A percentile compares a stretch with the other conserved stretches of the same genome.
These are phyloP conservation scores for Coffea humblotiana DNA, from an alignment of 305 asterid species.

Conservation along the genomic window DNA sequence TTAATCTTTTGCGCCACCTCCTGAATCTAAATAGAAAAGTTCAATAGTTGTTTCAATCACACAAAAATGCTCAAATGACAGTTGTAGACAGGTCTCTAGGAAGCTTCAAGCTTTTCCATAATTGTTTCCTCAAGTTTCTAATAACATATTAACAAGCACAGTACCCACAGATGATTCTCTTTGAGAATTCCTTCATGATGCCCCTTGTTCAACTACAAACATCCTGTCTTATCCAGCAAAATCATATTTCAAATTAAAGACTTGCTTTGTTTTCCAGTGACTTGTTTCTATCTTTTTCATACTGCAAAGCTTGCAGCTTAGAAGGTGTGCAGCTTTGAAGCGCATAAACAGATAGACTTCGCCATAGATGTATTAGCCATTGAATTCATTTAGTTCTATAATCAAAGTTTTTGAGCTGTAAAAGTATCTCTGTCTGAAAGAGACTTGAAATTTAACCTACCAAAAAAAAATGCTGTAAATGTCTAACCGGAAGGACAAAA, in stretches of 20 bases:
- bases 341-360: not conserved
- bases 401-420: not conserved
- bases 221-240: not conserved
- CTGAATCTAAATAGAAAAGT: conserved; percentile 31
- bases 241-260: not conserved
- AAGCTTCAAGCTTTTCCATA: not conserved
- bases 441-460: not conserved
- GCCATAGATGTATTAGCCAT: not conserved
- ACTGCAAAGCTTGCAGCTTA: conserved; percentile 27
- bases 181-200: not conserved
- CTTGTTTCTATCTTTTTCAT: conserved; percentile 32
- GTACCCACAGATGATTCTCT: not conserved
- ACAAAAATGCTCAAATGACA: not conserved
- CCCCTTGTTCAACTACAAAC: not conserved
- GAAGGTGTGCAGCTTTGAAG: not conserved
- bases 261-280: conserved; percentile 45
- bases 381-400: not conserved
- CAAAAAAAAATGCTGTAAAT: not conserved
- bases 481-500: not conserved
- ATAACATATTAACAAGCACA: too few species aligned
- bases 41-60: not conserved
- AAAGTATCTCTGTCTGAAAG: not conserved
- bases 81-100: not conserved
- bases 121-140: too few species aligned
- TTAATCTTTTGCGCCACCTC: conserved; percentile 18